A percentile compares a stretch with the other conserved stretches of the same genome.
phyloP scores from a whole-genome alignment of 2,329 filamentous ascomycete genomes.

The Epichloe festucae region DNA sequence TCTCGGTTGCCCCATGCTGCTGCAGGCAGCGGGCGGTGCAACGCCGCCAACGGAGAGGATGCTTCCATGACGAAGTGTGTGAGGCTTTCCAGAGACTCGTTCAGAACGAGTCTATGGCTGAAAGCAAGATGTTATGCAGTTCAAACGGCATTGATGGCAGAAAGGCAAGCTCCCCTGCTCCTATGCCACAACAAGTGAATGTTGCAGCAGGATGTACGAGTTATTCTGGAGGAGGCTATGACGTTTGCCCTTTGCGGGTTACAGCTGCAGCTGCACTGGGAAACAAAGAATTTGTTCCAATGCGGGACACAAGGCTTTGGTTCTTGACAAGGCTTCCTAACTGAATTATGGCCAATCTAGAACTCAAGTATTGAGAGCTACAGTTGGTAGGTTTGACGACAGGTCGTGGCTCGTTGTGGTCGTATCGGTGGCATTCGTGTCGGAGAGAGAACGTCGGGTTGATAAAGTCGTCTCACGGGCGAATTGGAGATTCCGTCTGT shows the following conservation, averaged over 20 bases:
- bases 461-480: constrained; percentile 2
- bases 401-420: constrained; percentile 19
- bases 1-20: constrained; percentile 46
- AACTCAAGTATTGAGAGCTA: constrained; percentile 1
- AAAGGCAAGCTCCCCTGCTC: not conserved
- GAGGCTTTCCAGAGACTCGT: constrained; percentile 3
- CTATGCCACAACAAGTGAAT: constrained; percentile 19
- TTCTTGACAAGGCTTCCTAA: not conserved
- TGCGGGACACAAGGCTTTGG: not conserved
- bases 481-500: not conserved
- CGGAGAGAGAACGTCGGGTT: constrained; percentile 6
- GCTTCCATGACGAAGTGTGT: constrained; percentile 56
- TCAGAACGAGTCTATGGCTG: constrained; percentile 1
- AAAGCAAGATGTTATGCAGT: not conserved
- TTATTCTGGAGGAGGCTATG: not conserved
- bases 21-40: constrained; percentile 58
- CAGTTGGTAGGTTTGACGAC: constrained; percentile 4
- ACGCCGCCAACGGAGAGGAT: constrained; percentile 85
- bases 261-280: not conserved
- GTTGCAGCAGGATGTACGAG: constrained; percentile 13
- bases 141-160: constrained; percentile 1
- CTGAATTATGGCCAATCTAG: not conserved
- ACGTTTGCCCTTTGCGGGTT: not conserved
- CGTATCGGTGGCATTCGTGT: constrained; percentile 20
- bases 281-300: constrained; percentile 4